Evolutionary conservation across 305 asterid species (phyloP).

Genomic region (Solanum chacoense): DNA sequence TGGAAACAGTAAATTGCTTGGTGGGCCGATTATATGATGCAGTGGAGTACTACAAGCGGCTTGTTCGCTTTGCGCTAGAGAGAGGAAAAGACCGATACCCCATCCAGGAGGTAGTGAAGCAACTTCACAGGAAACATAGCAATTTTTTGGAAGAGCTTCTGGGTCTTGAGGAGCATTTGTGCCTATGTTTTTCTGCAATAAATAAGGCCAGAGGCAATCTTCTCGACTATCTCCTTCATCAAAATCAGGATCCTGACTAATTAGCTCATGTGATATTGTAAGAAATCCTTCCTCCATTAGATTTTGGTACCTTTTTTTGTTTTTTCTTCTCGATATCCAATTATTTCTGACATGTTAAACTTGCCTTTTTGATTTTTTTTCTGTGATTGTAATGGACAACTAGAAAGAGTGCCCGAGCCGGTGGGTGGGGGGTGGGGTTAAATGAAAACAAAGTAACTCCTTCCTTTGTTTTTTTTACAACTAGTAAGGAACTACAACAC

Average conservation of each 20-base stretch:
- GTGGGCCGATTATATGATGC: constrained; percentile 45
- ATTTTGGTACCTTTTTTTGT: neutral
- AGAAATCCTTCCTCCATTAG: neutral
- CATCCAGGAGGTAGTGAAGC: constrained; percentile 64
- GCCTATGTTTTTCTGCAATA: constrained; percentile 65
- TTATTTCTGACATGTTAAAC: neutral
- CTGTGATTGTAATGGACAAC: neutral
- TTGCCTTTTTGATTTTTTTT: neutral
- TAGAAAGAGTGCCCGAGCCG: neutral
- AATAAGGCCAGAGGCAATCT: constrained; percentile 63
- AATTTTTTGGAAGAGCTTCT: constrained; percentile 42
- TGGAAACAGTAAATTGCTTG: constrained; percentile 69
- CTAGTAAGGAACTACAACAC: neutral
- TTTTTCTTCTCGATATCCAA: neutral
- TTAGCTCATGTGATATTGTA: neutral
- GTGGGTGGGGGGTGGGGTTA: too few relatives aligned
- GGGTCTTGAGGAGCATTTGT: constrained; percentile 78
- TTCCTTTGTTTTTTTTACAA: neutral
- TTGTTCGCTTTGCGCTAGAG: constrained; percentile 50
- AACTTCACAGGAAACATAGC: constrained; percentile 44
- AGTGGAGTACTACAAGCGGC: constrained; percentile 46
- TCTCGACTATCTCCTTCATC: constrained; percentile 13
- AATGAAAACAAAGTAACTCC: neutral
- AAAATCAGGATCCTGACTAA: neutral
- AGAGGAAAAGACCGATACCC: constrained; percentile 56